Conservation (phyloP, 2,329 filamentous ascomycete species). For the Fusarium circinatum region DNA sequence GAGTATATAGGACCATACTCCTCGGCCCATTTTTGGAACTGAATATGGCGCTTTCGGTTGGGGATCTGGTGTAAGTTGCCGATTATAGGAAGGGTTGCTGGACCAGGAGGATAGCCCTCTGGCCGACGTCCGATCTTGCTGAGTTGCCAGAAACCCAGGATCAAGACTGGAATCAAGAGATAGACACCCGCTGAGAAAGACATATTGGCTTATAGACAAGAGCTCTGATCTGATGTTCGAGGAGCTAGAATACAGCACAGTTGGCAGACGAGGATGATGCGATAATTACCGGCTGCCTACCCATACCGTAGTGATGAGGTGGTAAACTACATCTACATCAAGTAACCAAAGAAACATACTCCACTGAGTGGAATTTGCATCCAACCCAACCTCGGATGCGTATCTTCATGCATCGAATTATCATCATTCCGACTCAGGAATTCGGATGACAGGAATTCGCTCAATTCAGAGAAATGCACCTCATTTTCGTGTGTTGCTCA, state of each 20-base stretch:
- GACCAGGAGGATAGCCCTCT: background rate
- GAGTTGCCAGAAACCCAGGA: background rate
- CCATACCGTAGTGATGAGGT: background rate
- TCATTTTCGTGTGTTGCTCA: background rate
- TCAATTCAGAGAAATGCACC: background rate
- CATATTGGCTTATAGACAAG: background rate
- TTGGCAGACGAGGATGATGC: rapidly evolving
- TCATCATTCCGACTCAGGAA: background rate
- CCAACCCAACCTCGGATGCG: background rate
- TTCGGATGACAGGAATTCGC: no score
- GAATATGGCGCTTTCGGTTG: background rate
- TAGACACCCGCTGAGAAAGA: background rate
- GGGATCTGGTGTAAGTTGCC: background rate
- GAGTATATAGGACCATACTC: background rate
- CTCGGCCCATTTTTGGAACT: background rate
- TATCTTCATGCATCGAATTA: background rate
- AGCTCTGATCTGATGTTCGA: background rate
- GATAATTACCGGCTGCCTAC: rapidly evolving
- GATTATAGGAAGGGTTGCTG: background rate
- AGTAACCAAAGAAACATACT: background rate
- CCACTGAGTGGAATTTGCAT: background rate
- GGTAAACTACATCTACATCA: background rate
- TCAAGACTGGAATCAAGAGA: background rate
- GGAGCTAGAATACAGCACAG: background rate
- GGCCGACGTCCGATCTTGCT: background rate